phyloP scores from a whole-genome alignment of 805 yeast species.

The Hermanozyma aechmeae region DNA sequence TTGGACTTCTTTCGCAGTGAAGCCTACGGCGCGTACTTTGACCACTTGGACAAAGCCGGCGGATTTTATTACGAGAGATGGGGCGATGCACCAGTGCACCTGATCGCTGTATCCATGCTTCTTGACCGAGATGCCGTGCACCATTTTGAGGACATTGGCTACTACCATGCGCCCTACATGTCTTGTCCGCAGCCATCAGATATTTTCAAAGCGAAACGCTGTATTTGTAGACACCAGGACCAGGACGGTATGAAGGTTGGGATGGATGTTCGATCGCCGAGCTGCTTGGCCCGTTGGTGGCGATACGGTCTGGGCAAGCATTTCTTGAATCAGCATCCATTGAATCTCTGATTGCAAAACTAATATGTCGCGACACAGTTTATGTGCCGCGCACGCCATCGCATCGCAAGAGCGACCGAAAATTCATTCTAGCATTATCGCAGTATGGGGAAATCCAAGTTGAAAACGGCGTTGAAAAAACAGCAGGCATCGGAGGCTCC shows the following conservation, averaged over 20 bases:
- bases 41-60: slow-evolving; percentile 35
- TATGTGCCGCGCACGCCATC: slow-evolving; percentile 4
- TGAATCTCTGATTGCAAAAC: slow-evolving; percentile 12
- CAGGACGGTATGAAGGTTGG: slow-evolving; percentile 13
- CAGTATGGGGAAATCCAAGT: slow-evolving; percentile 11
- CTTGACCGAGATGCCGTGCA: slow-evolving; percentile 28
- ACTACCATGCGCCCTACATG: slow-evolving; percentile 33
- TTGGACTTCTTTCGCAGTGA: slow-evolving; percentile 40
- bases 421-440: slow-evolving; percentile 1
- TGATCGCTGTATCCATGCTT: slow-evolving; percentile 25
- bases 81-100: slow-evolving; percentile 48
- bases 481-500: slow-evolving; percentile 6
- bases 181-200: slow-evolving; percentile 30
- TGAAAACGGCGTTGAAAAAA: slow-evolving; percentile 10
- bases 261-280: slow-evolving; percentile 39
- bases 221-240: slow-evolving; percentile 20
- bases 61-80: slow-evolving; percentile 54
- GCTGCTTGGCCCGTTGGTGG: slow-evolving; percentile 77
- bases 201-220: slow-evolving; percentile 23
- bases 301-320: slow-evolving; percentile 52
- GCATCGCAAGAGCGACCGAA: slow-evolving; percentile 9
- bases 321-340: slow-evolving; percentile 46
- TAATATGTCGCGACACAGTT: neutral
- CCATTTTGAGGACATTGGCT: slow-evolving; percentile 37
- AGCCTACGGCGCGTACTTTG: slow-evolving; percentile 36